Conservation (phyloP, 2,329 filamentous ascomycete species). For the Penicillium expansum region DNA sequence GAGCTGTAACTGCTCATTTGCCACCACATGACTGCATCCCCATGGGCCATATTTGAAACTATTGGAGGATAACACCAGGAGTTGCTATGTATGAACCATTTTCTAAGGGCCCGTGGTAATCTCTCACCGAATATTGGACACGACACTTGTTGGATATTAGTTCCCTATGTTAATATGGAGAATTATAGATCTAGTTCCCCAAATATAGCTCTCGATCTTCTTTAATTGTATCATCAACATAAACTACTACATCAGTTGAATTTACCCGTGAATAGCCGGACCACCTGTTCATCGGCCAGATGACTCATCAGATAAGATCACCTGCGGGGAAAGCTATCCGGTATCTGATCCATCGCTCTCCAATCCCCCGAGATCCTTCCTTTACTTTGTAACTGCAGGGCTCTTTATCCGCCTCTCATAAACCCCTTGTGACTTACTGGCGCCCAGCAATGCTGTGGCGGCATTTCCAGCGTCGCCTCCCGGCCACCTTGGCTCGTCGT, state of each 20-base stretch:
- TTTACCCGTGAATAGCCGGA: not conserved
- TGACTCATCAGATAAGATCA: slow-evolving; percentile 29
- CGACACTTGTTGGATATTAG: not conserved
- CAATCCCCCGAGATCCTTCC: not conserved
- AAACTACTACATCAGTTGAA: not conserved
- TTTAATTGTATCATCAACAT: not conserved
- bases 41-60: not conserved
- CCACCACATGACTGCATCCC: not conserved
- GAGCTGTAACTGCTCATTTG: not conserved
- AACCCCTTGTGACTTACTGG: slow-evolving; percentile 7
- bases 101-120: not conserved
- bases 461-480: slow-evolving; percentile 27
- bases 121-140: not conserved
- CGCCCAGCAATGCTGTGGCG: slow-evolving; percentile 33
- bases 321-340: slow-evolving; percentile 28
- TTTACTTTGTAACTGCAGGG: not conserved
- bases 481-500: slow-evolving; percentile 23
- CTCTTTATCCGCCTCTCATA: not conserved
- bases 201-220: not conserved
- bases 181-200: not conserved
- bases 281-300: slow-evolving; percentile 1
- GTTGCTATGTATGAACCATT: not conserved
- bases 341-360: slow-evolving; percentile 20
- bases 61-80: not conserved
- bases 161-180: not conserved